Evolutionary conservation across 176 grass and related monocot species (phyloP), one percentile per base, ranked within the genome.

Genomic region (Dactylis glomerata): DNA sequence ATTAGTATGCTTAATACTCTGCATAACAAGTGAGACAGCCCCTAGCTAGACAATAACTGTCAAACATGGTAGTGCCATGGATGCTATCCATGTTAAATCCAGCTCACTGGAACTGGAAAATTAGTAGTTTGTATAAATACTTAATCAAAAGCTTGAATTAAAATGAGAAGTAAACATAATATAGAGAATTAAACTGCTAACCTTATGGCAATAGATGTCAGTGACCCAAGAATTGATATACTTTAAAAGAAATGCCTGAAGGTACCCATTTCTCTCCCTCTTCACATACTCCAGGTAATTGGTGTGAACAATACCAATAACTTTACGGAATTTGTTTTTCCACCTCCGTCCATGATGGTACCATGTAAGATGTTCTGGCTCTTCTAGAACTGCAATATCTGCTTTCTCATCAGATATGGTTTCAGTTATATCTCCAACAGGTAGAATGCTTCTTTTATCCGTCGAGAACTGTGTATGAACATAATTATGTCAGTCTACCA

Each of bases 291-390:
- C 96, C 89, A 99, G 87, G 80, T 99, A 94, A 76, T 99, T 99
- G 9, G 93, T 96, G 61, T 99, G 96, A 81, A 96, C 86, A 76
- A 99, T 88, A 81, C 91, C 91, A 72, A 99, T 94, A 76, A 99
- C 96, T 89, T 82, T 95, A 71, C 36, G 64, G 69, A 99, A 99
- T 74, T 99, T 96, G 40, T 68, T 91, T 91, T 96, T 99, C 96
- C 96, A 99, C 91, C 89, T 94, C 67, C 44, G 91, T 61, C 96
- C 96, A 87, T 99, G 93, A 85, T 99, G 96, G 86, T 94, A 96
- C 96, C 96, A 96, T 83, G 96, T 99, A 81, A 99, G 91, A 89
- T 99, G 96, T 76, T 99, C 96, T 78, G 96, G 96, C 83, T 99
- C 91, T 89, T 99, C 96, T 68, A 99, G 88, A 44, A 99, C 88